phyloP scores from a whole-genome alignment of 2,329 filamentous ascomycete genomes.

The Claviceps fusiformis region DNA sequence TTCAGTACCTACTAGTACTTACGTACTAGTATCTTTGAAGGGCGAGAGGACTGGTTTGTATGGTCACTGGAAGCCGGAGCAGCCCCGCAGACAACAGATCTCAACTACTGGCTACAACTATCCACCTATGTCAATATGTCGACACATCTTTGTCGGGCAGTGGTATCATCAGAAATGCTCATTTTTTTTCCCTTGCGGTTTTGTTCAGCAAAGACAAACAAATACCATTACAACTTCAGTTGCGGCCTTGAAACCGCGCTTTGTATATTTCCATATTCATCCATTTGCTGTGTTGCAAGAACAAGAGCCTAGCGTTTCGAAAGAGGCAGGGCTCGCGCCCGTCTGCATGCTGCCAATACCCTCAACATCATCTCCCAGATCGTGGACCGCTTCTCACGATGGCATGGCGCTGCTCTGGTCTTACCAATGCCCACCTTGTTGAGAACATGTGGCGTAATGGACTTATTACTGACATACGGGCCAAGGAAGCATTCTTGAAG shows the following conservation, averaged over 20 bases:
- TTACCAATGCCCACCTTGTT: slow-evolving; percentile 60
- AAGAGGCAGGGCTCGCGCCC: not conserved
- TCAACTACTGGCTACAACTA: not conserved
- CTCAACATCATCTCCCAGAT: not conserved
- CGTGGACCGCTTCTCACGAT: slow-evolving; percentile 33
- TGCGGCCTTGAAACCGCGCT: not conserved
- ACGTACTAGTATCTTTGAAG: too few species aligned
- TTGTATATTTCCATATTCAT: not conserved
- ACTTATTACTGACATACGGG: slow-evolving; percentile 57
- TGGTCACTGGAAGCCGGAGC: not conserved
- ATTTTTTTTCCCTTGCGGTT: too few species aligned
- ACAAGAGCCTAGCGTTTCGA: not conserved
- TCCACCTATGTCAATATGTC: not conserved
- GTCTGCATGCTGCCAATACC: not conserved
- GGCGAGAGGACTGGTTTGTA: not conserved
- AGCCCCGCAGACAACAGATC: not conserved
- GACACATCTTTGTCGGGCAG: not conserved
- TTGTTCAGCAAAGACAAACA: too few species aligned
- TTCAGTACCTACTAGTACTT: too few species aligned
- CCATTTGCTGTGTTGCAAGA: not conserved
- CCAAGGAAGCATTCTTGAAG: slow-evolving; percentile 64
- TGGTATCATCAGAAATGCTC: too few species aligned
- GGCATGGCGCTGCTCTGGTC: slow-evolving; percentile 81
- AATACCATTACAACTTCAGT: not conserved
- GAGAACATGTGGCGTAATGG: slow-evolving; percentile 60